These are phyloP conservation scores for Aspergillus luchuensis DNA, from an alignment of 2,329 filamentous ascomycete species.

Conservation along the genomic window DNA sequence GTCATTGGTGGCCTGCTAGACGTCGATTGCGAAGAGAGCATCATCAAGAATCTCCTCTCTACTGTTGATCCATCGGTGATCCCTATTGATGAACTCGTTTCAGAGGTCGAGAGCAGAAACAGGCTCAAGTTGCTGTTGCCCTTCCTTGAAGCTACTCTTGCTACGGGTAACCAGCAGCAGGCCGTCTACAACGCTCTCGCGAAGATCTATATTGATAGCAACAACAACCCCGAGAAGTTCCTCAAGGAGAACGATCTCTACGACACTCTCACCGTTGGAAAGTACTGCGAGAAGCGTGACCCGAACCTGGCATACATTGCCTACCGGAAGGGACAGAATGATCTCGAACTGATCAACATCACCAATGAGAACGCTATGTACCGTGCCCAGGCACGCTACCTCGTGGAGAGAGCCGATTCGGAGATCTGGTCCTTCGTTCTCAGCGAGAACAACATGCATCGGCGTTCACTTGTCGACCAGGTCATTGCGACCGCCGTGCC, in stretches of 20 bases:
- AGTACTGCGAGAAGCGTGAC: conserved; percentile 98
- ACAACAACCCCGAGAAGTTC: conserved; percentile 98
- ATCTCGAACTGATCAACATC: conserved; percentile 93
- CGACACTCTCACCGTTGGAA: conserved; percentile 86
- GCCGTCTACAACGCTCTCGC: conserved; percentile 96
- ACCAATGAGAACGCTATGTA: conserved; percentile 99
- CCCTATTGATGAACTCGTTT: conserved; percentile 90
- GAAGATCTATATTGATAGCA: conserved; percentile 99
- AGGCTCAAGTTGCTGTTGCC: conserved; percentile 91
- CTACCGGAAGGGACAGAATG: conserved; percentile 95
- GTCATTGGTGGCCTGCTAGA: conserved; percentile 92
- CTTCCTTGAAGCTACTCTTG: conserved; percentile 90
- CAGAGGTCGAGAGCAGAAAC: conserved; percentile 94
- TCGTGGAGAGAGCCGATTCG: conserved; percentile 82
- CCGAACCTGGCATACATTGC: conserved; percentile 94
- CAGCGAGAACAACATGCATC: conserved; percentile 92
- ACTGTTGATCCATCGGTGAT: conserved; percentile 84
- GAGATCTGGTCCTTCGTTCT: conserved; percentile 96
- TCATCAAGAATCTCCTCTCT: conserved; percentile 87
- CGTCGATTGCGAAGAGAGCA: conserved; percentile 93
- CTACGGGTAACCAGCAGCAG: conserved; percentile 89
- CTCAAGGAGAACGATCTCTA: conserved; percentile 97
- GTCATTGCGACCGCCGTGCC: conserved; percentile 94
- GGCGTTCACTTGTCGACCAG: conserved; percentile 91
- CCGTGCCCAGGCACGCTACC: conserved; percentile 92